Percentiles rank a stretch among this genome's conserved stretches.
Evolutionary conservation across 2,329 filamentous ascomycete genomes (phyloP).

Genomic region (Xylaria sp.): DNA sequence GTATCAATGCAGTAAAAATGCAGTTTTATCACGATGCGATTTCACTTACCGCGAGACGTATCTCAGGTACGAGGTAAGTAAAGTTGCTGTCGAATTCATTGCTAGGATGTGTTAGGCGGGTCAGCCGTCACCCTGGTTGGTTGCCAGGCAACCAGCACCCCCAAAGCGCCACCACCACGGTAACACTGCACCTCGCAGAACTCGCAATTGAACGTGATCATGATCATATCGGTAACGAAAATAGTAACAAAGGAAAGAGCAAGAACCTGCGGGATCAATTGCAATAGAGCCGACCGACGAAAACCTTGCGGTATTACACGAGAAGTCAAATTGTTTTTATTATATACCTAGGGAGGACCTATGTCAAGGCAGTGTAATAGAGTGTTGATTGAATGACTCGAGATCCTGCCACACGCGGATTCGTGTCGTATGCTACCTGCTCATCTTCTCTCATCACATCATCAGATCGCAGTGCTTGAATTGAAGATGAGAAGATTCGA

Average conservation of each 20-base stretch:
- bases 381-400: slow-evolving; percentile 13
- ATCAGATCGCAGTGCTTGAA: not conserved
- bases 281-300: not conserved
- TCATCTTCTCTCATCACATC: not conserved
- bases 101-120: slow-evolving; percentile 21
- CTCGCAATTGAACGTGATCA: not conserved
- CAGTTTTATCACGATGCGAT: slow-evolving; percentile 1
- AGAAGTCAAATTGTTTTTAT: slow-evolving; percentile 15
- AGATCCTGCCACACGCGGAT: not conserved
- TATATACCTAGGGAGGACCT: not conserved
- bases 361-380: slow-evolving; percentile 1
- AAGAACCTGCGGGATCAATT: not conserved
- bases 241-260: not conserved
- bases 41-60: not conserved
- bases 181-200: not conserved
- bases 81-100: slow-evolving; percentile 3
- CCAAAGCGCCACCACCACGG: not conserved
- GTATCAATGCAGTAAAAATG: slow-evolving; percentile 20
- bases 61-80: slow-evolving; percentile 8
- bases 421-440: slow-evolving; percentile 1
- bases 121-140: slow-evolving; percentile 20
- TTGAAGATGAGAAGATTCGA: not conserved
- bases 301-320: slow-evolving; percentile 14
- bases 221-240: not conserved
- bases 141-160: slow-evolving; percentile 36